Percentiles rank a stretch among this genome's conserved stretches.
Evolutionary conservation across 139 green algal species (phyloP).

Genomic region (Tetradesmus lagerheimii): DNA sequence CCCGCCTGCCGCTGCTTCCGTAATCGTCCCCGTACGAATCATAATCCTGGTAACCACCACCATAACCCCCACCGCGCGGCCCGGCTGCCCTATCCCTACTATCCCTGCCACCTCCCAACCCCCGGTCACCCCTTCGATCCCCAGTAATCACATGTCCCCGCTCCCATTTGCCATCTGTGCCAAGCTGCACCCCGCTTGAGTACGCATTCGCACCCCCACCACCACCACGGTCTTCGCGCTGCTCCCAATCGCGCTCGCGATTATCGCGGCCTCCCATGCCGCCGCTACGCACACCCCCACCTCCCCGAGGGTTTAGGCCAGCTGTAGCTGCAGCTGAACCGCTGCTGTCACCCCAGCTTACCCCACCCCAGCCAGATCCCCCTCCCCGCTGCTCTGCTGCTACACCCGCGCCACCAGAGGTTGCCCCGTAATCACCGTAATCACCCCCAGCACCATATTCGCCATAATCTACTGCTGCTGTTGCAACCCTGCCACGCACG

Average conservation of each 20-base stretch:
- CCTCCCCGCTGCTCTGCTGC: background rate
- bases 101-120: background rate
- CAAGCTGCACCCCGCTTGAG: background rate
- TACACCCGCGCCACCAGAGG: background rate
- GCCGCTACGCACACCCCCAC: no score
- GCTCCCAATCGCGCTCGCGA: background rate
- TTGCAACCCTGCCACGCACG: background rate
- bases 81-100: background rate
- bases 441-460: background rate
- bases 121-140: background rate
- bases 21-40: background rate
- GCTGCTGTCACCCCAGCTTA: background rate
- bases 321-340: no score
- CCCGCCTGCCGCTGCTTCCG: conserved; percentile 11
- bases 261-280: background rate
- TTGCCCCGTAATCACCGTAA: no score
- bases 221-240: background rate
- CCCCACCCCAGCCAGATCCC: background rate
- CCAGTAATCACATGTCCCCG: conserved; percentile 30
- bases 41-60: conserved; percentile 26
- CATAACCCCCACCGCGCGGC: background rate
- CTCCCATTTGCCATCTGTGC: conserved; percentile 39
- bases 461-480: background rate
- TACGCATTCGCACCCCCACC: background rate
- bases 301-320: no score